Evolutionary conservation across 2,329 filamentous ascomycete genomes (phyloP), one percentile per base, ranked within the genome.

Genomic region (Fusarium sp.): DNA sequence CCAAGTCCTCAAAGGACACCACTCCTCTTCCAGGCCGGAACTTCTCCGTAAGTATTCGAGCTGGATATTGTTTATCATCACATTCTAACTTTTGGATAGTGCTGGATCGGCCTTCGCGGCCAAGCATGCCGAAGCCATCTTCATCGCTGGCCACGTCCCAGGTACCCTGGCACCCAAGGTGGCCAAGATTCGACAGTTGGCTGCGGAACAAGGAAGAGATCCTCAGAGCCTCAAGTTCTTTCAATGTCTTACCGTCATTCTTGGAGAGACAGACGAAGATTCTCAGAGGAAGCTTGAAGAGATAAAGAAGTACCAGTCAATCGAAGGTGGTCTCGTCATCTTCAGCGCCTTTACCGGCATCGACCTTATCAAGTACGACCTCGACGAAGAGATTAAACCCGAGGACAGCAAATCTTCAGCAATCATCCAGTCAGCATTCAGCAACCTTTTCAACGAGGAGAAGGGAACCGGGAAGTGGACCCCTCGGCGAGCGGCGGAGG

Each of bases 51-150:
- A 45, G 64, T 27, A 27, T 27, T n/a, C n/a, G n/a, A n/a, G n/a
- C n/a, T n/a, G n/a, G n/a, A n/a, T n/a, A n/a, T n/a, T n/a, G n/a
- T n/a, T n/a, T n/a, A n/a, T 24, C 24, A 24, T 24, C 24, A 24
- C 24, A 24, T 33, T 33, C 54, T 29, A 10, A 29, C 18, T 5
- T 10, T 5, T 22, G 1, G 7, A 0, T 4, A 68, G 65, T 18
- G 61, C 88, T 1, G 89, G 89, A 0, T 89, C 88, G 71, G 79
- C 81, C 0, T 92, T 92, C 69, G 88, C 88, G 0, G 87, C 89
- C 0, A 86, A 88, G 63, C 89, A 92, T 73, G 90, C 90, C 0
- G 90, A 92, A 76, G 89, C 86, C 3, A 89, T 92, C 50, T 92
- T 92, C 65, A 85, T 91, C 1, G 88, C 86, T 0, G 88, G 87